Conservation (phyloP, 2,329 filamentous ascomycete species). For the Phaeosphaeriaceae sp. region DNA sequence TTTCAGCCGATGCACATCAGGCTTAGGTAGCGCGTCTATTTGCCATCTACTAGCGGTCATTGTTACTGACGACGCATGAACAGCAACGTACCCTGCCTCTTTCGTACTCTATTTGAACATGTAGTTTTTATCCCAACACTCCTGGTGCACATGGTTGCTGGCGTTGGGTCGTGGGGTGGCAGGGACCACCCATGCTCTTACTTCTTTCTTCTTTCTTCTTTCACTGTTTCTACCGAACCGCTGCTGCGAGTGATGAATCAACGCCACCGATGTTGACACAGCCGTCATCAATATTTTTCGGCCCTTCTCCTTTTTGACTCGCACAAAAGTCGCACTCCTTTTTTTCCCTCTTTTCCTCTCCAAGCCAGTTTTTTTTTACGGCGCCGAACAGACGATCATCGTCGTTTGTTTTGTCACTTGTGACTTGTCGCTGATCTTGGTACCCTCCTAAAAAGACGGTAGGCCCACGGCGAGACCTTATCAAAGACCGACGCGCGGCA, state of each 20-base stretch:
- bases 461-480: not conserved
- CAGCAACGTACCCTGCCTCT: not conserved
- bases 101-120: not conserved
- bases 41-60: constrained; percentile 1
- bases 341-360: not conserved
- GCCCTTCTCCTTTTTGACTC: constrained; percentile 2
- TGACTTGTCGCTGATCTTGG: not conserved
- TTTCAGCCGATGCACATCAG: constrained; percentile 7
- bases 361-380: not conserved
- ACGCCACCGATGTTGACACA: constrained; percentile 3
- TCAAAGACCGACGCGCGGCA: constrained; percentile 6
- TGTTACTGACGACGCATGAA: not conserved
- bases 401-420: not conserved
- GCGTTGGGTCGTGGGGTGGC: not conserved
- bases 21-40: not conserved
- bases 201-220: no score
- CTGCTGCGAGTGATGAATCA: not conserved
- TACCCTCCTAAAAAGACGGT: no score
- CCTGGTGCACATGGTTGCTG: not conserved
- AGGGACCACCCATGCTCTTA: not conserved
- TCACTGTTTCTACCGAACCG: constrained; percentile 1
- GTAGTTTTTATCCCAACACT: no score
- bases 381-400: not conserved
- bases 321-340: not conserved
- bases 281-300: not conserved